Percentiles rank a stretch among this genome's conserved stretches.
phyloP scores from a whole-genome alignment of 192 early-diverging fungal genomes.

The Radiomyces spectabilis region DNA sequence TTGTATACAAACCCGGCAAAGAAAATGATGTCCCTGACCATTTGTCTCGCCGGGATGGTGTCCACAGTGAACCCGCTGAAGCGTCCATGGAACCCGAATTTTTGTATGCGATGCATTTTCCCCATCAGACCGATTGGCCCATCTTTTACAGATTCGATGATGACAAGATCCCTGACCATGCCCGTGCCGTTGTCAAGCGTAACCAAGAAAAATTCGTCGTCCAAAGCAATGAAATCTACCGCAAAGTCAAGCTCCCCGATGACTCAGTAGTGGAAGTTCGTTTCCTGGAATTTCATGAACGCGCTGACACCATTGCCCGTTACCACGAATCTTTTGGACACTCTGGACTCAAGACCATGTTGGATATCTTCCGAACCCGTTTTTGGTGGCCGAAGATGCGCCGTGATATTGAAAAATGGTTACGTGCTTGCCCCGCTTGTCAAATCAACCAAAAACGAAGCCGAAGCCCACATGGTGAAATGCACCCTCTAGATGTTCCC shows the following conservation, averaged over 20 bases:
- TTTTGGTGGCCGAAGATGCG: conserved; percentile 3
- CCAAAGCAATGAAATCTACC: background rate
- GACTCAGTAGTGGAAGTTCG: background rate
- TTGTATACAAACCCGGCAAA: too few relatives aligned
- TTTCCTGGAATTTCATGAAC: background rate
- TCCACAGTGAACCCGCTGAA: too few relatives aligned
- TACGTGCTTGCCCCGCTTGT: background rate
- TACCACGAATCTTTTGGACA: conserved; percentile 1
- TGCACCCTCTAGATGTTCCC: conserved; percentile 1
- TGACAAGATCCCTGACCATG: too few relatives aligned
- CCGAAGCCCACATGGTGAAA: background rate
- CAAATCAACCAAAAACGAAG: too few relatives aligned
- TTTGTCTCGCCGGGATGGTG: too few relatives aligned
- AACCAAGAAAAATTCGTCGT: background rate
- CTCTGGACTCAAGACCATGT: background rate
- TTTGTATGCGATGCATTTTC: too few relatives aligned
- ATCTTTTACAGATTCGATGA: conserved; percentile 6
- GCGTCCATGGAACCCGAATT: too few relatives aligned
- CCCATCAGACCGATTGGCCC: too few relatives aligned
- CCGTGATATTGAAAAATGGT: background rate
- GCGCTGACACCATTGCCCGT: background rate
- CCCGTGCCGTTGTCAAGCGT: too few relatives aligned
- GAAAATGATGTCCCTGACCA: too few relatives aligned
- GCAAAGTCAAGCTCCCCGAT: background rate
- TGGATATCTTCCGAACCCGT: background rate